Conservation (phyloP, 108 stramenopile genomes). For the Mediolabrus comicus region DNA sequence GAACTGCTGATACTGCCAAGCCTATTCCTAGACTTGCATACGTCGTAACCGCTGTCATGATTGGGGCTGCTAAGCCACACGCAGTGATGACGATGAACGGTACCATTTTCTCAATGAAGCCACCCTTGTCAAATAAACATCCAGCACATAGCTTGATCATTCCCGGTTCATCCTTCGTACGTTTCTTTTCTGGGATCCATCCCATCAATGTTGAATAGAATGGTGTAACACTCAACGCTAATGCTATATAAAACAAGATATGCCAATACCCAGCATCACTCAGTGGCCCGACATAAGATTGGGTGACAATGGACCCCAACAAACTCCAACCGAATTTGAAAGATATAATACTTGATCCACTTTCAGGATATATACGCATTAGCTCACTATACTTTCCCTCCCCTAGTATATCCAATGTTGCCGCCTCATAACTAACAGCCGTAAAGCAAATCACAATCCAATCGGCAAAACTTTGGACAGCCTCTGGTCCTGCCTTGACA, state of each 20-base stretch:
- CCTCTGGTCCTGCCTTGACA: slow-evolving; percentile 12
- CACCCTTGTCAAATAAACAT: slow-evolving; percentile 38
- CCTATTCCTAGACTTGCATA: slow-evolving; percentile 35
- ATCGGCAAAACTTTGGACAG: slow-evolving; percentile 37
- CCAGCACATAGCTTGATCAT: slow-evolving; percentile 34
- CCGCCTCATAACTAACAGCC: slow-evolving; percentile 32
- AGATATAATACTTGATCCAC: slow-evolving; percentile 34
- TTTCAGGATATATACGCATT: slow-evolving; percentile 32
- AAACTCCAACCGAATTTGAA: slow-evolving; percentile 38
- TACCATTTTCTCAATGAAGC: slow-evolving; percentile 32
- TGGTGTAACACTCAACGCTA: slow-evolving; percentile 25
- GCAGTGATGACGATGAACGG: slow-evolving; percentile 47
- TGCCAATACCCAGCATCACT: slow-evolving; percentile 41
- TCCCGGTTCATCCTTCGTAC: slow-evolving; percentile 24
- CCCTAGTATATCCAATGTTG: slow-evolving; percentile 42
- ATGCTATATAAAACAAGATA: slow-evolving; percentile 40
- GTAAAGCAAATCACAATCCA: slow-evolving; percentile 38
- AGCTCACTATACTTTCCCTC: slow-evolving; percentile 45
- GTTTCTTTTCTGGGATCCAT: slow-evolving; percentile 48
- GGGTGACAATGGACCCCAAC: slow-evolving; percentile 21
- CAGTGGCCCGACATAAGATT: slow-evolving; percentile 44
- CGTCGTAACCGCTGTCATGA: slow-evolving; percentile 43
- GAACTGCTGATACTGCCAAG: slow-evolving; percentile 18
- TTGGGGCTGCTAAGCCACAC: slow-evolving; percentile 36
- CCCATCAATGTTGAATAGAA: slow-evolving; percentile 44